phyloP scores from a whole-genome alignment of 805 yeast species.

The Kurtzmaniella fragi region DNA sequence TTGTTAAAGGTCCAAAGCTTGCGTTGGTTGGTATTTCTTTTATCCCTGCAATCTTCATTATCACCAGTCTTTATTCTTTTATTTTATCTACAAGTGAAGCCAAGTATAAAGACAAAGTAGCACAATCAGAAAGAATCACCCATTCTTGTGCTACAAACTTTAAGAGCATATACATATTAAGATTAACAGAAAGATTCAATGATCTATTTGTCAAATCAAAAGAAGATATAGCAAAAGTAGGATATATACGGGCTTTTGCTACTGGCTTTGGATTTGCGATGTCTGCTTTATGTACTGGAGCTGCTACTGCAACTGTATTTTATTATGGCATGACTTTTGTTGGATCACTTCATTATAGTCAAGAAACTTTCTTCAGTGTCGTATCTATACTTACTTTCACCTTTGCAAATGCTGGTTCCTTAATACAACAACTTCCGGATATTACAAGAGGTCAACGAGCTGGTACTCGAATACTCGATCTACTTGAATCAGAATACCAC shows the following conservation, averaged over 20 bases:
- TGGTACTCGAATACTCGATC: conserved; percentile 43
- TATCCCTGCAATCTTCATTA: conserved; percentile 55
- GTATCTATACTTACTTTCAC: conserved; percentile 72
- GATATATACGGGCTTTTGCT: conserved; percentile 47
- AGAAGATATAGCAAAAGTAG: conserved; percentile 28
- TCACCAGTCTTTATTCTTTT: conserved; percentile 49
- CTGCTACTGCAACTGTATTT: conserved; percentile 68
- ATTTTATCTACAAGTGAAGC: conserved; percentile 54
- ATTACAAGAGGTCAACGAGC: conserved; percentile 76
- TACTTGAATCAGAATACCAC: conserved; percentile 30
- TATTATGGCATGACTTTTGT: conserved; percentile 79
- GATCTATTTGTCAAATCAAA: conserved; percentile 28
- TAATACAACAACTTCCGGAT: conserved; percentile 70
- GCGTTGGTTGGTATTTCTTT: conserved; percentile 77
- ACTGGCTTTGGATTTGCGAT: conserved; percentile 67
- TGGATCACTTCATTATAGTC: conserved; percentile 48
- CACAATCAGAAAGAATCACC: conserved; percentile 45
- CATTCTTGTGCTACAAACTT: conserved; percentile 56
- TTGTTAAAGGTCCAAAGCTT: conserved; percentile 78
- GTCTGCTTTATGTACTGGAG: conserved; percentile 46
- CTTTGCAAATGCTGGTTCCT: conserved; percentile 53
- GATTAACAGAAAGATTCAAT: conserved; percentile 46
- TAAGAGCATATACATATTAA: conserved; percentile 57
- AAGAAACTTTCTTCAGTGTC: conserved; percentile 60
- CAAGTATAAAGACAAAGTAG: conserved; percentile 51